These are phyloP conservation scores for Chamaenerion angustifolium DNA, from an alignment of 345 rosid genomes.

Conservation along the genomic window DNA sequence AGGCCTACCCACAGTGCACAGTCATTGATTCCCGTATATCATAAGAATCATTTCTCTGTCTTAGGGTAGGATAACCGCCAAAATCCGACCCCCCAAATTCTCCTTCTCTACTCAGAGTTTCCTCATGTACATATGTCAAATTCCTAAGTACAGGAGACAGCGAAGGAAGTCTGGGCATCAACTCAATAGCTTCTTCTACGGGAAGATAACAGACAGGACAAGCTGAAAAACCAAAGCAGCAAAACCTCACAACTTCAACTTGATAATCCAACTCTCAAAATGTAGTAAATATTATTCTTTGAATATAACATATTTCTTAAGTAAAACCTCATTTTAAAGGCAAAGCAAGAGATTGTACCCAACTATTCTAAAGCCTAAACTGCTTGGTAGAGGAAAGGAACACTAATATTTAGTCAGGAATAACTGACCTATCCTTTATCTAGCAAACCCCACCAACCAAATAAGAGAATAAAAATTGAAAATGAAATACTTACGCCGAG, in stretches of 20 bases:
- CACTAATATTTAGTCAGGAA: not conserved
- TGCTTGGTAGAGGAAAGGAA: not conserved
- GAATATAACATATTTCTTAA: no score
- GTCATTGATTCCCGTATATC: slow-evolving; percentile 73
- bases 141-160: slow-evolving; percentile 66
- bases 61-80: slow-evolving; percentile 89
- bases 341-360: no score
- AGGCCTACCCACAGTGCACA: slow-evolving; percentile 81
- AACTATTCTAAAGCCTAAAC: no score
- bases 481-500: slow-evolving; percentile 57
- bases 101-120: slow-evolving; percentile 35
- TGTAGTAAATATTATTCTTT: no score
- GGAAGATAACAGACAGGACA: slow-evolving; percentile 98
- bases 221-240: slow-evolving; percentile 31
- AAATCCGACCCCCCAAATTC: slow-evolving; percentile 97
- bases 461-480: not conserved
- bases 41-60: slow-evolving; percentile 70
- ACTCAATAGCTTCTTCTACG: slow-evolving; percentile 78
- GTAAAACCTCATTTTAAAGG: no score
- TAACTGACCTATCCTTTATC: not conserved
- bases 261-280: no score
- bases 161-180: slow-evolving; percentile 77
- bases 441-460: not conserved
- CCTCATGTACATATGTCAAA: slow-evolving; percentile 63
- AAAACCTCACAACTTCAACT: not conserved